Conservation (phyloP, 305 asterid species). For the Solanum chacoense region DNA sequence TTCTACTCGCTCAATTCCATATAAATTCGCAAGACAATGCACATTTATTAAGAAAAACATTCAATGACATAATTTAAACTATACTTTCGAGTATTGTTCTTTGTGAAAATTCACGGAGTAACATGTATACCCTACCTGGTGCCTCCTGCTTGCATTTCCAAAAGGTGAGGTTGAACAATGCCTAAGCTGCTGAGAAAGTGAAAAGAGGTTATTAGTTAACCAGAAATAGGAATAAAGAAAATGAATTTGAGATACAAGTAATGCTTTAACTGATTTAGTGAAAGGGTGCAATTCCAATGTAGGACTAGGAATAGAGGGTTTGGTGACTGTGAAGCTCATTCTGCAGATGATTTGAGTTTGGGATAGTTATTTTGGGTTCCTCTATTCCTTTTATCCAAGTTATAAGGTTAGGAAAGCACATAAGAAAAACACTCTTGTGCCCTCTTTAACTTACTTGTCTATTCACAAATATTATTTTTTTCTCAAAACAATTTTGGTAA, state of each 20-base stretch:
- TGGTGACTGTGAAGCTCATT: conserved; percentile 22
- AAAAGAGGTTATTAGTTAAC: not conserved
- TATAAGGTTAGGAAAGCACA: not conserved
- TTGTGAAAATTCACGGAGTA: too few relatives aligned
- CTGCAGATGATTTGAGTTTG: conserved; percentile 13
- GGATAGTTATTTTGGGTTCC: not conserved
- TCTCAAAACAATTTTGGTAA: not conserved
- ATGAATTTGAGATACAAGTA: not conserved
- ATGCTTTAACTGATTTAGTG: conserved; percentile 19
- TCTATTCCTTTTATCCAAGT: not conserved
- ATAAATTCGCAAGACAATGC: too few relatives aligned
- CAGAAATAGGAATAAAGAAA: not conserved
- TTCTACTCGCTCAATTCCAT: too few relatives aligned
- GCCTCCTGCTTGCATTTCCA: conserved; percentile 10
- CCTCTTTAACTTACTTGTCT: not conserved
- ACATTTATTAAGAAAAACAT: too few relatives aligned
- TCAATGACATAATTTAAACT: too few relatives aligned
- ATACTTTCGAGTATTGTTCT: too few relatives aligned
- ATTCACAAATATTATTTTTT: not conserved
- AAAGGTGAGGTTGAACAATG: conserved; percentile 24
- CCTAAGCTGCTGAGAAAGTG: conserved; percentile 31
- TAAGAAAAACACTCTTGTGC: not conserved
- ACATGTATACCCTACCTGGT: conserved; percentile 20
- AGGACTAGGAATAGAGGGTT: conserved; percentile 18
- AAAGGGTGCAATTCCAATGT: conserved; percentile 16